Conservation (phyloP, 2,329 filamentous ascomycete genomes). For the Teratosphaeria epicoccoides region DNA sequence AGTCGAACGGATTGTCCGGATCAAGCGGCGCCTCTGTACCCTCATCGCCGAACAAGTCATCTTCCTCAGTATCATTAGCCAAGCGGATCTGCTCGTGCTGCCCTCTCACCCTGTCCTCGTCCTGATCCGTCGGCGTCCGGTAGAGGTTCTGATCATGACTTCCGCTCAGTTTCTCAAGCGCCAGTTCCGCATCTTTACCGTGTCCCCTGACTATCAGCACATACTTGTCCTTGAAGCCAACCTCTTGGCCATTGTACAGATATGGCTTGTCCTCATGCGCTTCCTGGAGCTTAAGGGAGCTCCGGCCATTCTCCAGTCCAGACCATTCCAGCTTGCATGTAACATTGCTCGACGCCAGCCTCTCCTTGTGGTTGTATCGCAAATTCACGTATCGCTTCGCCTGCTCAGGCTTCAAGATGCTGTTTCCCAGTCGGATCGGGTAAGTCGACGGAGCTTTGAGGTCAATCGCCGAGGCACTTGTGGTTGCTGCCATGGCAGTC, state of each 20-base stretch:
- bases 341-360: slow-evolving; percentile 8
- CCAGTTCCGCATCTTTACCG: slow-evolving; percentile 16
- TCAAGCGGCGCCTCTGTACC: slow-evolving; percentile 31
- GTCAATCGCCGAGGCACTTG: slow-evolving; percentile 11
- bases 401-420: slow-evolving; percentile 8
- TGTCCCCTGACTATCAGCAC: slow-evolving; percentile 34
- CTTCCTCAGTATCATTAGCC: slow-evolving; percentile 26
- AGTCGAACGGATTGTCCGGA: slow-evolving; percentile 38
- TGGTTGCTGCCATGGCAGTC: background rate
- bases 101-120: background rate
- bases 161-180: slow-evolving; percentile 67
- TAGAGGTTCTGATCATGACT: slow-evolving; percentile 45
- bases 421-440: slow-evolving; percentile 21
- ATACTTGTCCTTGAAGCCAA: slow-evolving; percentile 56
- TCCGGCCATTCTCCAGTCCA: background rate
- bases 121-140: background rate
- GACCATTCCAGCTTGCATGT: background rate
- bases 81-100: background rate
- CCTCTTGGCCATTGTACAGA: slow-evolving; percentile 30
- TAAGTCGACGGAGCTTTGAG: slow-evolving; percentile 17
- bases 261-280: slow-evolving; percentile 23
- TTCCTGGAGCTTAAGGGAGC: slow-evolving; percentile 8
- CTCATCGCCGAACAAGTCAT: slow-evolving; percentile 22
- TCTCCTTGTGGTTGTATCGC: slow-evolving; percentile 32
- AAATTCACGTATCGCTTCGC: slow-evolving; percentile 15